These are phyloP conservation scores for Wickerhamiella australiensis DNA, from an alignment of 805 yeast species.

Conservation along the genomic window DNA sequence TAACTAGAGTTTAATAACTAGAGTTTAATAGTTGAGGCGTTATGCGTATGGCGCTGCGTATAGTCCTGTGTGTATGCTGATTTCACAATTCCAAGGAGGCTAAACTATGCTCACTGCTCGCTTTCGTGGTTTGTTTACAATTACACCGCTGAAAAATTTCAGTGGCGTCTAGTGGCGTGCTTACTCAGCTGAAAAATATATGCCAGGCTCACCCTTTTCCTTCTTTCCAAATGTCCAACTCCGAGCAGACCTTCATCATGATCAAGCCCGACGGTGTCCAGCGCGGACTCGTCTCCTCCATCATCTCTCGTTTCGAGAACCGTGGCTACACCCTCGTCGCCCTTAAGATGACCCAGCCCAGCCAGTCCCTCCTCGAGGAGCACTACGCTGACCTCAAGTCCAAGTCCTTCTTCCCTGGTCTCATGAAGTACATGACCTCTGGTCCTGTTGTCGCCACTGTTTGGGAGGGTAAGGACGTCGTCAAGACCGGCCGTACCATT, in stretches of 20 bases:
- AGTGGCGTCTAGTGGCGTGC: not conserved
- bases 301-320: conserved; percentile 86
- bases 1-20: too few species aligned
- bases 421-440: conserved; percentile 89
- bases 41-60: too few species aligned
- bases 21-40: too few species aligned
- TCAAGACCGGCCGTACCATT: conserved; percentile 94
- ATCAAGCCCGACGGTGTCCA: conserved; percentile 96
- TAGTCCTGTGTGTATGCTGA: too few species aligned
- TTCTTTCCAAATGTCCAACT: conserved; percentile 19
- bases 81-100: too few species aligned
- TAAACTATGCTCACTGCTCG: too few species aligned
- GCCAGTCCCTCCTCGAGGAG: conserved; percentile 74
- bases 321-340: conserved; percentile 97
- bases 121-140: too few species aligned
- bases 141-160: not conserved
- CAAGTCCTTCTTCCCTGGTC: conserved; percentile 97
- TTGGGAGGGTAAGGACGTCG: conserved; percentile 99
- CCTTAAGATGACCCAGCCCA: conserved; percentile 79
- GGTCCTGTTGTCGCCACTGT: conserved; percentile 99
- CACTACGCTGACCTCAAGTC: conserved; percentile 92
- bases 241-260: conserved; percentile 26
- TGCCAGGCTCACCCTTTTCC: not conserved
- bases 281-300: conserved; percentile 88
- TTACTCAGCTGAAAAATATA: conserved; percentile 11